These are phyloP conservation scores for Lizonia empirigonia DNA, from an alignment of 2,329 filamentous ascomycete species.

Conservation along the genomic window DNA sequence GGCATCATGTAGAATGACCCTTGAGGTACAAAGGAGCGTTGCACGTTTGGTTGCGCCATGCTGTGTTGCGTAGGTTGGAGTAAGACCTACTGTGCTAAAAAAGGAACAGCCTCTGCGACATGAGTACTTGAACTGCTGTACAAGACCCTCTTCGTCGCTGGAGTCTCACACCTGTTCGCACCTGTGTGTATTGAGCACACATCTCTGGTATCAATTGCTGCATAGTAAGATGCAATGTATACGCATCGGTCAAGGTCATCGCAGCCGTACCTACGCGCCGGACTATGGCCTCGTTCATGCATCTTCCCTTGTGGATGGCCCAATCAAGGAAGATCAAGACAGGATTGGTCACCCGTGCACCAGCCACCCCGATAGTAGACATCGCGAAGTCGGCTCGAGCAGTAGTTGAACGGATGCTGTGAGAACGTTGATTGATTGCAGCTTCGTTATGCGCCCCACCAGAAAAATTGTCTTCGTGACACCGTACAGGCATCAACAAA, in stretches of 20 bases:
- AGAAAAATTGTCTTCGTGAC: slow-evolving; percentile 8
- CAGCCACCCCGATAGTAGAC: slow-evolving; percentile 17
- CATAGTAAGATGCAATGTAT: slow-evolving; percentile 1
- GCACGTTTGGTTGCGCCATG: slow-evolving; percentile 11
- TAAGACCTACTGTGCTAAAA: slow-evolving; percentile 7
- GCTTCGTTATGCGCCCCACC: slow-evolving; percentile 11
- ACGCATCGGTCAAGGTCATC: slow-evolving; percentile 12
- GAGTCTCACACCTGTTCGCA: slow-evolving; percentile 9
- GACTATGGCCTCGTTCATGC: slow-evolving; percentile 30
- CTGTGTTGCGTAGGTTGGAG: slow-evolving; percentile 9
- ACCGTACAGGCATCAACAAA: slow-evolving; percentile 1
- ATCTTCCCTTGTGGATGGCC: slow-evolving; percentile 22
- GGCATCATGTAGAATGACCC: slow-evolving; percentile 10
- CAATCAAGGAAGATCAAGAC: slow-evolving; percentile 14
- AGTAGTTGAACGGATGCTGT: slow-evolving; percentile 1
- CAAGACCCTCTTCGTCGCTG: neutral
- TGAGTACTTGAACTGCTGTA: slow-evolving; percentile 14
- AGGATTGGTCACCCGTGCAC: slow-evolving; percentile 20
- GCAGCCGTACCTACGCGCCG: slow-evolving; percentile 33
- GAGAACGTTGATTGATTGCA: slow-evolving; percentile 13
- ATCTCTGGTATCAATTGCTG: neutral
- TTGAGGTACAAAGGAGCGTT: slow-evolving; percentile 8
- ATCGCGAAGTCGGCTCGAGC: slow-evolving; percentile 6
- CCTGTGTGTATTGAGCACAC: slow-evolving; percentile 3
- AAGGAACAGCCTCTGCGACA: slow-evolving; percentile 4